A percentile compares a stretch with the other conserved stretches of the same genome.
phyloP scores from a whole-genome alignment of 2,329 filamentous ascomycete species.

The Annulohypoxylon truncatum region DNA sequence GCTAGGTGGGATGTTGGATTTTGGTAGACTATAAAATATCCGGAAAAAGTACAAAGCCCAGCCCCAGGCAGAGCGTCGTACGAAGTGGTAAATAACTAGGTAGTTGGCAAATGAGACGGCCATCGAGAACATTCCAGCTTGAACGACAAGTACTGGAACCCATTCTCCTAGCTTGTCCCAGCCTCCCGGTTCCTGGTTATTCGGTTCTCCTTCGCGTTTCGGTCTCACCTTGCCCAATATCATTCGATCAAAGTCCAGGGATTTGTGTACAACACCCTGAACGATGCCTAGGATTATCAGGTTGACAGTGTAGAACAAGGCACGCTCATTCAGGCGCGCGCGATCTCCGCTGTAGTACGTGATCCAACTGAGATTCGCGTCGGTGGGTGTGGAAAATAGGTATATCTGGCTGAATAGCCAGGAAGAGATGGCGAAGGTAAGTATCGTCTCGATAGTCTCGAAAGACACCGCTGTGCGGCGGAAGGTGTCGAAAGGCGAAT shows the following conservation, averaged over 20 bases:
- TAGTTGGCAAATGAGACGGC: conserved; percentile 56
- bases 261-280: conserved; percentile 78
- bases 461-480: conserved; percentile 66
- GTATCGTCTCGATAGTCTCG: conserved; percentile 74
- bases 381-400: conserved; percentile 73
- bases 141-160: conserved; percentile 48
- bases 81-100: conserved; percentile 70
- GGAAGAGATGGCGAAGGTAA: conserved; percentile 82
- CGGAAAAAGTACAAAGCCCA: conserved; percentile 77
- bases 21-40: conserved; percentile 79
- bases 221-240: conserved; percentile 56
- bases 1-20: conserved; percentile 71
- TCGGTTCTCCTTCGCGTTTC: conserved; percentile 40
- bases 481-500: conserved; percentile 74
- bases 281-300: conserved; percentile 74
- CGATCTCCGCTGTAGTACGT: conserved; percentile 78
- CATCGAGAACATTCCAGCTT: conserved; percentile 50
- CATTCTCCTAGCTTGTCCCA: conserved; percentile 57
- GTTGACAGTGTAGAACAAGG: conserved; percentile 81
- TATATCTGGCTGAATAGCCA: conserved; percentile 85
- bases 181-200: conserved; percentile 22
- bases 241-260: conserved; percentile 78
- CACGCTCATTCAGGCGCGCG: conserved; percentile 83
- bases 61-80: conserved; percentile 75
- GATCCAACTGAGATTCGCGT: conserved; percentile 76